phyloP scores from a whole-genome alignment of 352 stramenopile species.

The Pilasporangium apinafurcum region DNA sequence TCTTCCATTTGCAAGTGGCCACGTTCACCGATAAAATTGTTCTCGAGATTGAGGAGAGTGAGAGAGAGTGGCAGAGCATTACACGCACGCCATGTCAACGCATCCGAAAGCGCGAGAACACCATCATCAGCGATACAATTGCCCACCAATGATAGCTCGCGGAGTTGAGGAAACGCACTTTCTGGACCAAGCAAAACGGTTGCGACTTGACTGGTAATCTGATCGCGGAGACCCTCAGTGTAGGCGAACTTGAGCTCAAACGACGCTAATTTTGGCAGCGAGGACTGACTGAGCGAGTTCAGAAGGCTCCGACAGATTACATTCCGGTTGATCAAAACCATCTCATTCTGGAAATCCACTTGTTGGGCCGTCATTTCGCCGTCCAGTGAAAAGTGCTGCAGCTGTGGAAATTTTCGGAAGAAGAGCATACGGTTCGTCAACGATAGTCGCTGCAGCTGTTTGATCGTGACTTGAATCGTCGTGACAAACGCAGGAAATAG shows the following conservation, averaged over 20 bases:
- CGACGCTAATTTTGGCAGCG: conserved; percentile 18
- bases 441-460: conserved; percentile 13
- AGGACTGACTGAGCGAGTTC: conserved; percentile 10
- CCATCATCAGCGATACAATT: conserved; percentile 58
- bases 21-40: conserved; percentile 55
- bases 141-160: conserved; percentile 27
- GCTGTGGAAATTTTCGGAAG: conserved; percentile 30
- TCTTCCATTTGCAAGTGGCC: conserved; percentile 34
- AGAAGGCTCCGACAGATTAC: conserved; percentile 30
- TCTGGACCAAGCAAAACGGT: conserved; percentile 15
- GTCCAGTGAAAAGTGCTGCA: conserved; percentile 25
- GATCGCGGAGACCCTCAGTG: conserved; percentile 41
- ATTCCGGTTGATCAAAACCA: conserved; percentile 24
- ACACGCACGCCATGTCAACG: conserved; percentile 1
- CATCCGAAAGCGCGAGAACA: conserved; percentile 25
- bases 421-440: conserved; percentile 11
- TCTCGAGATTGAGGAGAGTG: conserved; percentile 23
- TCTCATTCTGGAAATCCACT: conserved; percentile 41
- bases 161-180: conserved; percentile 21
- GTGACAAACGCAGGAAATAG: conserved; percentile 32
- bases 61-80: conserved; percentile 6
- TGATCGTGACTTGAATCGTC: conserved; percentile 18
- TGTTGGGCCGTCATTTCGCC: conserved; percentile 22
- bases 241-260: conserved; percentile 39
- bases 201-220: conserved; percentile 34